Evolutionary conservation across 2,329 filamentous ascomycete species (phyloP).

Genomic region (Camptophora hylomeconis): DNA sequence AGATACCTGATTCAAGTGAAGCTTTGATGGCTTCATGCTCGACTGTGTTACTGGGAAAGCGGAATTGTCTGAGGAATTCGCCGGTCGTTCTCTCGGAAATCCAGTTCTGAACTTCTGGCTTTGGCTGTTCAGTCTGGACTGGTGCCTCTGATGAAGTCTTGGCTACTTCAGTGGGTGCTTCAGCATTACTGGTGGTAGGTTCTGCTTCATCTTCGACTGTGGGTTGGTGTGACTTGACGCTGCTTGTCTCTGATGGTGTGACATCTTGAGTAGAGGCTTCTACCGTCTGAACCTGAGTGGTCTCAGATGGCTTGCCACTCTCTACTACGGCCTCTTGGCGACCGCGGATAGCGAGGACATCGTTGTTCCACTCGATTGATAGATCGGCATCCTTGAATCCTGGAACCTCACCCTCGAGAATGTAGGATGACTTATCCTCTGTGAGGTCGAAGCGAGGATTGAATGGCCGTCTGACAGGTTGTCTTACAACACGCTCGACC

Average conservation of each 20-base stretch:
- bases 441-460: constrained; percentile 35
- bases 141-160: constrained; percentile 21
- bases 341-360: constrained; percentile 34
- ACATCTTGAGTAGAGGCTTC: constrained; percentile 10
- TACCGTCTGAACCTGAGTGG: constrained; percentile 2
- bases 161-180: constrained; percentile 3
- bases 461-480: constrained; percentile 21
- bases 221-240: constrained; percentile 23
- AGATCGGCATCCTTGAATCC: constrained; percentile 34
- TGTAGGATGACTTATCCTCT: constrained; percentile 31
- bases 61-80: constrained; percentile 46
- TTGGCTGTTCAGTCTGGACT: constrained; percentile 15
- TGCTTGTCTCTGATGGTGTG: constrained; percentile 11
- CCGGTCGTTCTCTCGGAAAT: constrained; percentile 46
- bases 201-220: constrained; percentile 35
- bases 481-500: constrained; percentile 11
- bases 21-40: constrained; percentile 50
- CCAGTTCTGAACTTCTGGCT: constrained; percentile 38
- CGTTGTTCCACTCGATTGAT: constrained; percentile 35
- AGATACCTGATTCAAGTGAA: constrained; percentile 46
- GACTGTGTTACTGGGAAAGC: constrained; percentile 42
- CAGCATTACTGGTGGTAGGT: constrained; percentile 16
- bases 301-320: constrained; percentile 13
- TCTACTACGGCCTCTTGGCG: constrained; percentile 26
- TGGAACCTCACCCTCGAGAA: constrained; percentile 36